phyloP scores from a whole-genome alignment of 257 asterid genomes.

The Solanum etuberosum region DNA sequence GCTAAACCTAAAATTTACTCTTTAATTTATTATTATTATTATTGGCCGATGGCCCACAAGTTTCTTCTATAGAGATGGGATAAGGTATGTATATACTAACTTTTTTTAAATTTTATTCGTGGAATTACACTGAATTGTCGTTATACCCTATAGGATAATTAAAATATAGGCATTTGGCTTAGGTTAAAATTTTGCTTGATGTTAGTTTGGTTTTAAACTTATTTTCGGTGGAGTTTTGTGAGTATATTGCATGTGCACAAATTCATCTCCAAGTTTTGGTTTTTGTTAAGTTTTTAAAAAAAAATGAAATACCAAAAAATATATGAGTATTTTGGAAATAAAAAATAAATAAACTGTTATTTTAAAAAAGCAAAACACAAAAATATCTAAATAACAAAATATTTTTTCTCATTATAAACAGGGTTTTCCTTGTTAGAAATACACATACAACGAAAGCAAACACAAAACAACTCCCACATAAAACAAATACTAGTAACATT shows the following conservation, averaged over 20 bases:
- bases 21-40: too few species aligned
- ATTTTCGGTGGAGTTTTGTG: background rate
- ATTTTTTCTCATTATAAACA: background rate
- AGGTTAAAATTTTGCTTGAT: background rate
- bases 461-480: background rate
- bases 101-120: too few species aligned
- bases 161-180: background rate
- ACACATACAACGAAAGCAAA: background rate
- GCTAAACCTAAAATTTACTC: too few species aligned
- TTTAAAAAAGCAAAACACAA: background rate
- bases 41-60: background rate
- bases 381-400: background rate
- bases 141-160: too few species aligned
- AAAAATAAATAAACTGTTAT: background rate
- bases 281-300: background rate
- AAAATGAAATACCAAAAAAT: background rate
- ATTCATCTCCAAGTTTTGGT: background rate
- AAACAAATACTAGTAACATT: background rate
- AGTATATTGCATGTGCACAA: background rate
- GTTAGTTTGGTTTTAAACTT: background rate
- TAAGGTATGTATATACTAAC: background rate
- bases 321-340: background rate
- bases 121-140: too few species aligned
- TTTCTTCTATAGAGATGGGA: background rate
- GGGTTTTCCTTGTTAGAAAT: background rate